Base-by-base conservation (phyloP, 2,329 filamentous ascomycete species). In the Pseudogymnoascus sp. region DNA sequence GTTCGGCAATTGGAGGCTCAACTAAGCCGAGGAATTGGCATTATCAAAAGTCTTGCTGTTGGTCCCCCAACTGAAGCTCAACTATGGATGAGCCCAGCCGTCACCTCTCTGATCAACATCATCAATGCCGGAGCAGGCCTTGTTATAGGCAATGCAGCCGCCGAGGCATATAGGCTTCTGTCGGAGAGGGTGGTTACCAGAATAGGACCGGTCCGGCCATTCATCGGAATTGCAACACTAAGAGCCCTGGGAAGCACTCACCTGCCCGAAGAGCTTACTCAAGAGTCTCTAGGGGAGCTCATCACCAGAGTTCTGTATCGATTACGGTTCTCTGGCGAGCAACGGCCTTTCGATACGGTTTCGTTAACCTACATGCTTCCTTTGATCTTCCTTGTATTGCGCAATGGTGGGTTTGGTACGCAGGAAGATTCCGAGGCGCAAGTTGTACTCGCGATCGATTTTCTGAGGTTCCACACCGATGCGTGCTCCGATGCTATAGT, bases 271-370 rank as follows among this genome's bases (percentile, higher is more conserved):
- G 83, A 88, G 58, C 79, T 92, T 61, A 81, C 86, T 63, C 79
- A 88, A 63, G 94, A 97, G 70, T 83, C 88, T n/a, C 77, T 97
- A 7, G 89, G 90, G 60, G 84, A 87, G 61, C 82, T 97, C 10
- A 80, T 96, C 10, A 96, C 92, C 2, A 83, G 94, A 71, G 84
- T 97, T 1, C 77, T 99, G 4, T 97, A 97, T 72, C 86, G 92
- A 55, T 77, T 99, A 59, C 87, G 92, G 13, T 96, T 96, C 71
- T 82, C 92, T 35, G 88, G 89, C 58, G 94, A 97, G 71, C 92
- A 97, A 71, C 84, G 92, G n/a, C 91, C 92, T 0, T 91, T 99
- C 66, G 94, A 99, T 70, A 79, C 84, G 2, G 86, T 94, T 3
- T 92, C 92, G 0, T 77, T 97, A 21, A 90, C 89, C 61, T 99